These are phyloP conservation scores for Leptosphaerulina australis DNA, from an alignment of 2,329 filamentous ascomycete species.

Conservation along the genomic window DNA sequence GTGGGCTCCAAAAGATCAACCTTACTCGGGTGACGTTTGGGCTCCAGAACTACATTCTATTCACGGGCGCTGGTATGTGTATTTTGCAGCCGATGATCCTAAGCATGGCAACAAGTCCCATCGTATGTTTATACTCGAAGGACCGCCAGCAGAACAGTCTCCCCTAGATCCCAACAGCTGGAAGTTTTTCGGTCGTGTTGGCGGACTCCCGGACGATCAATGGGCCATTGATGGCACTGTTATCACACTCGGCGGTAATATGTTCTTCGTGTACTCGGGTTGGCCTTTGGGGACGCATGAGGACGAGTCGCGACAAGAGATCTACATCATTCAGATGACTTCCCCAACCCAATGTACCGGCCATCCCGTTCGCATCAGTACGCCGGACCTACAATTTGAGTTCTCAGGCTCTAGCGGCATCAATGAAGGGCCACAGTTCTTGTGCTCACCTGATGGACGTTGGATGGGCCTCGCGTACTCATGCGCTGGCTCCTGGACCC, in stretches of 20 bases:
- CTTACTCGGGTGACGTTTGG: constrained; percentile 58
- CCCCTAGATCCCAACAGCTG: constrained; percentile 44
- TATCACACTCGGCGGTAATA: constrained; percentile 45
- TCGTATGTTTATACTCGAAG: constrained; percentile 55
- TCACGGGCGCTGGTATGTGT: constrained; percentile 61
- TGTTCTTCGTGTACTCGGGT: constrained; percentile 55
- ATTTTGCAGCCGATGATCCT: constrained; percentile 54
- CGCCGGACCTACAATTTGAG: constrained; percentile 51
- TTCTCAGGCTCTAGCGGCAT: constrained; percentile 50
- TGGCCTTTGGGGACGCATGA: constrained; percentile 50
- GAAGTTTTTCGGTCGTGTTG: constrained; percentile 52
- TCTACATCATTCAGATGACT: constrained; percentile 52
- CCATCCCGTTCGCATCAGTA: constrained; percentile 49
- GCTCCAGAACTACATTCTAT: constrained; percentile 62
- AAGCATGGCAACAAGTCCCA: constrained; percentile 53
- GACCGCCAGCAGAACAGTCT: constrained; percentile 44
- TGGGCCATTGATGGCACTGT: constrained; percentile 58
- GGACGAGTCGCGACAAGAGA: constrained; percentile 51
- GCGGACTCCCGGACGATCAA: constrained; percentile 50
- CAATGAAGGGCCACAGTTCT: constrained; percentile 54
- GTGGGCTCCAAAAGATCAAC: constrained; percentile 51
- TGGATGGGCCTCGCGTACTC: constrained; percentile 56
- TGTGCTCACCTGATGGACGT: constrained; percentile 43
- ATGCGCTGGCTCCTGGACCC: constrained; percentile 55
- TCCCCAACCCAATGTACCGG: constrained; percentile 46